Evolutionary conservation across 352 stramenopile genomes (phyloP), one percentile per base, ranked within the genome.

Genomic region (Discostella stelligera): DNA sequence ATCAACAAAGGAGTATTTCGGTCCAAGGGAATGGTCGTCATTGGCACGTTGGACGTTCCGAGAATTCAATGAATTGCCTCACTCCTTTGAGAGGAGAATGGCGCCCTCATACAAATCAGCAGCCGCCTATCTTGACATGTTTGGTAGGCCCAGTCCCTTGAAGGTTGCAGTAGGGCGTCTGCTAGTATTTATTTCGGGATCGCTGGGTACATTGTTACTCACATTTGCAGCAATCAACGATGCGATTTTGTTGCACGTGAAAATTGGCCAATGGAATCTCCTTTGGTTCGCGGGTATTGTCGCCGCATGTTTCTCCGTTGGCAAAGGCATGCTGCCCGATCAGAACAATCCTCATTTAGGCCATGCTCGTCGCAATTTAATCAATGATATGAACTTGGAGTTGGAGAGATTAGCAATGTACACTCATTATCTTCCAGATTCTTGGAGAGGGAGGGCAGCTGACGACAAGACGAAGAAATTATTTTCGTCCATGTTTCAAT

Each of bases 1-100:
- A 77, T 92, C 89, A 27, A 95, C 94, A 16, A 91, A 94, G 41
- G 89, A 96, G 60, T 98, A 98, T 88, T 93, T 99, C 14, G 96
- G 96, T 7, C 95, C 96, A 25, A 92, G 95, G 44, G 74, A 82
- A 44, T 84, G 71, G 64, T 72, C 44, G 32, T 41, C 21, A 1
- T 25, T 85, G 44, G 61, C 66, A 25, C 71, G 60, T 65, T 93
- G 87, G 87, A 90, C 48, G 30, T 98, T 98, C 78, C 91, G 97
- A 54, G 97, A 99, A 87, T 98, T 98, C 88, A 99, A 99, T 84
- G 97, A 99, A 77, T 83, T 99, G 0, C 95, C 95, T n/a, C 96
- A 99, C 74, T 83, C 96, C 39, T 96, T 98, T 70, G 95, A 98
- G 69, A 88, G 91, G n/a, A 92, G 97, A 23, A 93, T 98, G 66